phyloP scores from a whole-genome alignment of 306 rosid genomes.

The Acacia acuminata region DNA sequence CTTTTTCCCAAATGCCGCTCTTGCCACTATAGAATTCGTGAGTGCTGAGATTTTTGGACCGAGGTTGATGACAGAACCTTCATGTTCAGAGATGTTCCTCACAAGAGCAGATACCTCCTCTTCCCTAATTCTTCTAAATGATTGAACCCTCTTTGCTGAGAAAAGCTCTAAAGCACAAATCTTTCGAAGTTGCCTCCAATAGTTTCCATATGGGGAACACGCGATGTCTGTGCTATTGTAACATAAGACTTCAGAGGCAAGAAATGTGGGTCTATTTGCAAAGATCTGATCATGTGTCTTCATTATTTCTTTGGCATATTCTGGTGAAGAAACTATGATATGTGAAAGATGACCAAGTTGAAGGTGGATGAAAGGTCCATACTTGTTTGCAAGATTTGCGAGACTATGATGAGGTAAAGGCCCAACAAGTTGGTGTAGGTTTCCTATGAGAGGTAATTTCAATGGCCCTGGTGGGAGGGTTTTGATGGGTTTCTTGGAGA shows the following conservation, averaged over 20 bases:
- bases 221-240: not conserved
- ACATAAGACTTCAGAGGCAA: not conserved
- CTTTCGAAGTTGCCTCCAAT: constrained; percentile 1
- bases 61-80: not conserved
- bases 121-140: not conserved
- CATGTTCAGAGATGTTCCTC: not conserved
- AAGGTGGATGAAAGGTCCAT: not conserved
- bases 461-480: not conserved
- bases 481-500: not conserved
- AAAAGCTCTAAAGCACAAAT: not conserved
- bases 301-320: not conserved
- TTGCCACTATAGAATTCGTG: not conserved
- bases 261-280: not conserved
- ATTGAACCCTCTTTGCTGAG: not conserved
- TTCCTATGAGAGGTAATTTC: not conserved
- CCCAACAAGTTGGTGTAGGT: not conserved
- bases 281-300: not conserved
- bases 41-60: not conserved
- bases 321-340: not conserved
- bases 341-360: not conserved
- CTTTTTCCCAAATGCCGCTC: not conserved
- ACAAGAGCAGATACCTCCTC: not conserved
- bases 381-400: not conserved
- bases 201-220: not conserved
- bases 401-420: not conserved